A percentile compares a stretch with the other conserved stretches of the same genome.
These are phyloP conservation scores for Pestalotiopsis fici DNA, from an alignment of 2,329 filamentous ascomycete species.

Conservation along the genomic window DNA sequence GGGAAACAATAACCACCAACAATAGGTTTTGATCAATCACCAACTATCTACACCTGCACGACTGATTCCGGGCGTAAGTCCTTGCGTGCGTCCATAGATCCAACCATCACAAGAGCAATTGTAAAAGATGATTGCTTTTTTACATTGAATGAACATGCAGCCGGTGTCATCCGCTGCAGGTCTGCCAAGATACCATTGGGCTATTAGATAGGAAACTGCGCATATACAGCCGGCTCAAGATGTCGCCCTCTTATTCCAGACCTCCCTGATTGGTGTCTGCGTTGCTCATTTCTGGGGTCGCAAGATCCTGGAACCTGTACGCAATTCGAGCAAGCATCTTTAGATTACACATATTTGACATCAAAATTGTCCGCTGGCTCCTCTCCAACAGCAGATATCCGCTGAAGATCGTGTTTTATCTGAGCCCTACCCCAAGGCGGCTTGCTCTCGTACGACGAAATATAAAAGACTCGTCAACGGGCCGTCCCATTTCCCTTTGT, in stretches of 20 bases:
- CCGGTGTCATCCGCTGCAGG: neutral
- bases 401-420: neutral
- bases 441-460: slow-evolving; percentile 20
- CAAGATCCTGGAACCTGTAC: slow-evolving; percentile 1
- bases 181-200: neutral
- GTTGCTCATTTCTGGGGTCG: neutral
- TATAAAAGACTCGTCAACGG: slow-evolving; percentile 27
- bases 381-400: slow-evolving; percentile 1
- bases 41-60: neutral
- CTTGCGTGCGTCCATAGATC: neutral
- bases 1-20: neutral
- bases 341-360: neutral
- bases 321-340: neutral
- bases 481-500: slow-evolving; percentile 22
- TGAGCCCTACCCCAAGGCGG: neutral
- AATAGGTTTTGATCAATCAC: neutral
- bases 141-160: neutral
- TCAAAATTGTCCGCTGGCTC: neutral
- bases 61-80: neutral
- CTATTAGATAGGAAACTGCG: neutral
- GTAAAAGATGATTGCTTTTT: neutral
- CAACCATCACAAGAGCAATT: neutral
- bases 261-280: neutral
- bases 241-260: neutral
- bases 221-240: neutral